Evolutionary conservation across 768 basidiomycete species (phyloP).

Genomic region (Tricholoma furcatifolium): DNA sequence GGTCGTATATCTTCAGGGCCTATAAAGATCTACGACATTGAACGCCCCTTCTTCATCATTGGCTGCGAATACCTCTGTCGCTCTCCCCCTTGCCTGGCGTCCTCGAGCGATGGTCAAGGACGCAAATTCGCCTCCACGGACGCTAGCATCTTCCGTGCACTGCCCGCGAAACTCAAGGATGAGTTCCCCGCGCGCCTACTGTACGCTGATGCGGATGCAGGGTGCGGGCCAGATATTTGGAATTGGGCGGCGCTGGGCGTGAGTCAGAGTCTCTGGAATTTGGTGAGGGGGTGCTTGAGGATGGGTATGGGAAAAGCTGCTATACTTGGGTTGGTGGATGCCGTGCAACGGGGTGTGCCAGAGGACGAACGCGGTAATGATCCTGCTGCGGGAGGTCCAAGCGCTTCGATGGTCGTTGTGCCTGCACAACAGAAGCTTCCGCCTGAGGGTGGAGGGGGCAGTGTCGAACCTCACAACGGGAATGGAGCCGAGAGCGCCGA

Average conservation of each 20-base stretch:
- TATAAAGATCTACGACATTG: constrained; percentile 76
- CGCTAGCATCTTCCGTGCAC: constrained; percentile 64
- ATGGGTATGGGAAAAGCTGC: constrained; percentile 61
- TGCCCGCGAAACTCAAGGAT: constrained; percentile 65
- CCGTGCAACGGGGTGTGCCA: constrained; percentile 55
- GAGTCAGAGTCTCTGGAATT: constrained; percentile 68
- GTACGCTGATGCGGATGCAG: constrained; percentile 56
- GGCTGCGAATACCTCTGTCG: constrained; percentile 80
- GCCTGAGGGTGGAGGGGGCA: constrained; percentile 7
- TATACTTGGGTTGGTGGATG: constrained; percentile 55
- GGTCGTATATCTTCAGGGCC: constrained; percentile 76
- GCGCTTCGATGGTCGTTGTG: constrained; percentile 6
- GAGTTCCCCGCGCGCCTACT: constrained; percentile 72
- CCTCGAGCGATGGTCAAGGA: constrained; percentile 55
- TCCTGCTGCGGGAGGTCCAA: constrained; percentile 1
- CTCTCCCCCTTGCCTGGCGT: constrained; percentile 44
- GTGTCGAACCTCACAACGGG: constrained; percentile 26
- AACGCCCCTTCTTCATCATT: constrained; percentile 79
- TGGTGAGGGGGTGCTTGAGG: constrained; percentile 59
- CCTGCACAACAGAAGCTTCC: constrained; percentile 26
- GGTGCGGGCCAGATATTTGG: constrained; percentile 62
- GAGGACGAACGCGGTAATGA: constrained; percentile 29
- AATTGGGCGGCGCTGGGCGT: constrained; percentile 79
- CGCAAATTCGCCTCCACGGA: constrained; percentile 74
- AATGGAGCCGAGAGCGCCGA: constrained; percentile 2